phyloP scores from a whole-genome alignment of 139 green algal genomes.

The Raphidocelis subcapitata region DNA sequence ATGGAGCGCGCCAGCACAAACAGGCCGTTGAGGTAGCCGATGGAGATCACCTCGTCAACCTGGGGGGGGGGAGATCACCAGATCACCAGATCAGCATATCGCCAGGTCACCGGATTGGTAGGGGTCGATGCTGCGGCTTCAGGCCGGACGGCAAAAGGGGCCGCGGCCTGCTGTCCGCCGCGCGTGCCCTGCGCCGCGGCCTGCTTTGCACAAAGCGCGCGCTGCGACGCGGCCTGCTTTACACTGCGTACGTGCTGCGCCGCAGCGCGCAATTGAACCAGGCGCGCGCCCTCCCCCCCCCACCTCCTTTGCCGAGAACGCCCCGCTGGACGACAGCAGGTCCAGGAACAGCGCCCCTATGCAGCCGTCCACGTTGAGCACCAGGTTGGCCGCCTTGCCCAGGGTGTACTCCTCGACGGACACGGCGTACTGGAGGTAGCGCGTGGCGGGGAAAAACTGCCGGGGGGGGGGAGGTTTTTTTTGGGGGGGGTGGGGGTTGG shows the following conservation, averaged over 20 bases:
- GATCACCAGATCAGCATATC: neutral
- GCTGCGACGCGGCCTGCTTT: no score
- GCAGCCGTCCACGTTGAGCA: constrained; percentile 89
- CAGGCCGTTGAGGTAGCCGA: constrained; percentile 93
- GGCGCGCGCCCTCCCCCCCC: no score
- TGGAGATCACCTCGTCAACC: constrained; percentile 56
- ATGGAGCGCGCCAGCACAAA: constrained; percentile 94
- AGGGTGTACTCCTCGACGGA: constrained; percentile 91
- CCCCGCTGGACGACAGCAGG: constrained; percentile 68
- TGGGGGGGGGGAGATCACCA: neutral
- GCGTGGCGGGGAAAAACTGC: constrained; percentile 85
- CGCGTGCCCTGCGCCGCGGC: no score
- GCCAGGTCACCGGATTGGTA: neutral
- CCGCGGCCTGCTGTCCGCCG: no score
- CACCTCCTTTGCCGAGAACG: constrained; percentile 62
- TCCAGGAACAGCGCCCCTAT: constrained; percentile 95
- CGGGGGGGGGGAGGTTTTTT: neutral
- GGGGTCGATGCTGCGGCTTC: no score
- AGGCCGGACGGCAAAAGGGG: no score
- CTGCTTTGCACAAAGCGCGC: no score
- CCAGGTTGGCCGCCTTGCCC: constrained; percentile 88
- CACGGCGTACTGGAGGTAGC: constrained; percentile 90
- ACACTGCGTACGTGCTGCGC: no score
- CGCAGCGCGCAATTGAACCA: no score
- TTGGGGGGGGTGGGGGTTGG: no score